Evolutionary conservation across 345 rosid species (phyloP).

Genomic region (Gossypioides kirkii): DNA sequence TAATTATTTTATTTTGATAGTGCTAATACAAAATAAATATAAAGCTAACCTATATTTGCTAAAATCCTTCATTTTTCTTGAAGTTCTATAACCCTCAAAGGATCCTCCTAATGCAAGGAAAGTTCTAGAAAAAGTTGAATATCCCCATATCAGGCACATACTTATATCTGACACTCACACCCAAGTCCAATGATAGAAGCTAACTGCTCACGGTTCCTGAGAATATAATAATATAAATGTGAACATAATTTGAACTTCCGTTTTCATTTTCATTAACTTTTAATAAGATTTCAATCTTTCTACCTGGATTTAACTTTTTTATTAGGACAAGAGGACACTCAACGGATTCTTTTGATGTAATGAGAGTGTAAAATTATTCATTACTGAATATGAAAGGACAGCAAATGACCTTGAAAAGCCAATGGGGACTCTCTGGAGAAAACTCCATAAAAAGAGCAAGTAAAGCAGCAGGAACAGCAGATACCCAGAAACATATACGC

Average conservation of each 20-base stretch:
- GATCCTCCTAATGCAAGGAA: background rate
- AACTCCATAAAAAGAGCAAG: slow-evolving; percentile 69
- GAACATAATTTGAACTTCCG: background rate
- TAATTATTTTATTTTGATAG: background rate
- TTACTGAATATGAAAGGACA: slow-evolving; percentile 12
- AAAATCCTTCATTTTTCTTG: background rate
- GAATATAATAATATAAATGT: background rate
- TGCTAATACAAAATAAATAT: background rate
- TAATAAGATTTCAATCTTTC: background rate
- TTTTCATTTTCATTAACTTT: background rate
- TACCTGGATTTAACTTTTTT: background rate
- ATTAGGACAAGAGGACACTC: background rate
- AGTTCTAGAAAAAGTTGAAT: background rate
- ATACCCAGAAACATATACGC: slow-evolving; percentile 83
- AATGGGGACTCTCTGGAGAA: slow-evolving; percentile 90
- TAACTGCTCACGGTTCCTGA: background rate
- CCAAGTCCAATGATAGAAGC: background rate
- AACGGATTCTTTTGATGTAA: background rate
- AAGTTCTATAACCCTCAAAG: background rate
- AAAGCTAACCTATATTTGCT: background rate
- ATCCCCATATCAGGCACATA: background rate
- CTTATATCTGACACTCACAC: background rate
- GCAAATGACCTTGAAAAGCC: slow-evolving; percentile 83
- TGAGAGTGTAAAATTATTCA: background rate
- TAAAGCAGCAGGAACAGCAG: slow-evolving; percentile 65